Percentiles rank a stretch among this genome's conserved stretches.
phyloP scores from a whole-genome alignment of 2,329 filamentous ascomycete species.

The Endoconidiophora polonica region DNA sequence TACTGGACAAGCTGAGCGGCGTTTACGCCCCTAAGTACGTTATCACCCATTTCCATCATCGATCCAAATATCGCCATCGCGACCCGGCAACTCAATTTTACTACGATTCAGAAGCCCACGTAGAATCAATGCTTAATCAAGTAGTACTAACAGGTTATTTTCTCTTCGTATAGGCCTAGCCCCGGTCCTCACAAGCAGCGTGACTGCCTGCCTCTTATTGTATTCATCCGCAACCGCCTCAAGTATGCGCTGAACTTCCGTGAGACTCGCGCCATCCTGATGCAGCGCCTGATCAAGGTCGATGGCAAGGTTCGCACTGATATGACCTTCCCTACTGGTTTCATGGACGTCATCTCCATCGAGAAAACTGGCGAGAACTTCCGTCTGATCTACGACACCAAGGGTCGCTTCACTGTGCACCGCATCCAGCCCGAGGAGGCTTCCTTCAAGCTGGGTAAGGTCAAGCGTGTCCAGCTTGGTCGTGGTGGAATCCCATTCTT shows the following conservation, averaged over 20 bases:
- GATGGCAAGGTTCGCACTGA: slow-evolving; percentile 99
- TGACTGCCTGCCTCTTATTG: slow-evolving; percentile 96
- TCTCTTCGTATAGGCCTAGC: slow-evolving; percentile 31
- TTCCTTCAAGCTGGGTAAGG: slow-evolving; percentile 99
- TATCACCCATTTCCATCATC: not conserved
- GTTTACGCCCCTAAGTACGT: slow-evolving; percentile 47
- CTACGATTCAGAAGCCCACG: not conserved
- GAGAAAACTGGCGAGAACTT: slow-evolving; percentile 99
- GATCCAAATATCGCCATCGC: not conserved
- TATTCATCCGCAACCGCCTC: slow-evolving; percentile 92
- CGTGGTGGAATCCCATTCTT: slow-evolving; percentile 99
- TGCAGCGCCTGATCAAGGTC: slow-evolving; percentile 99
- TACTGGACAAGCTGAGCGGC: slow-evolving; percentile 98
- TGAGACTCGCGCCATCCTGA: slow-evolving; percentile 93
- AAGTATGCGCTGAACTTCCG: slow-evolving; percentile 99
- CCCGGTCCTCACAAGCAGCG: slow-evolving; percentile 97
- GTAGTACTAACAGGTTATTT: slow-evolving; percentile 1
- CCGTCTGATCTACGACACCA: slow-evolving; percentile 99
- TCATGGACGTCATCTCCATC: slow-evolving; percentile 99
- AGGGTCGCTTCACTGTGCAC: slow-evolving; percentile 99
- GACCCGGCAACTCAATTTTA: not conserved
- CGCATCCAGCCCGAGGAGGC: slow-evolving; percentile 97
- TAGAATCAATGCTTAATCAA: too few species aligned
- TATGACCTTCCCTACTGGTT: slow-evolving; percentile 88
- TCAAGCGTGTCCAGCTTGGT: slow-evolving; percentile 98